Evolutionary conservation across 768 basidiomycete species (phyloP).

Genomic region (Harrya chromipes): DNA sequence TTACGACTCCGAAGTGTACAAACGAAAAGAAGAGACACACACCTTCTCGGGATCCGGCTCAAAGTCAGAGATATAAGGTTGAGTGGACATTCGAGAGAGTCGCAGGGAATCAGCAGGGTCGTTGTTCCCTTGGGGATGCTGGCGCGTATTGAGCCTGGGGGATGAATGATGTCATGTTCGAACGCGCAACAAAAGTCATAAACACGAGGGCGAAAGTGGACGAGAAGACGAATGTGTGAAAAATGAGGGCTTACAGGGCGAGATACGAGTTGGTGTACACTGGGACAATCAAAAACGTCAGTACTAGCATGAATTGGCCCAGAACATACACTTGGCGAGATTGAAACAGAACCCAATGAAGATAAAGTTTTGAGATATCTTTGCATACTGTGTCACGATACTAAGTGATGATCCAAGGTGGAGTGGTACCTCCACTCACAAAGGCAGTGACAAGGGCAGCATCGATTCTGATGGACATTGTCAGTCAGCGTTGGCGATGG

Average conservation of each 20-base stretch:
- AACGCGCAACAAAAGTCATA: neutral
- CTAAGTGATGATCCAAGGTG: neutral
- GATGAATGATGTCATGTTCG: neutral
- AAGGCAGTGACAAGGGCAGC: constrained; percentile 43
- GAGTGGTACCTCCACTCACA: constrained; percentile 18
- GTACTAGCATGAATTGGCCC: neutral
- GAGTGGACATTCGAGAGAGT: constrained; percentile 36
- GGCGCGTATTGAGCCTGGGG: constrained; percentile 45
- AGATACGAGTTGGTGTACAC: constrained; percentile 58
- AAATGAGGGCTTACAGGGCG: constrained; percentile 33
- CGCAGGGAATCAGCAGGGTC: constrained; percentile 39
- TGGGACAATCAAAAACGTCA: constrained; percentile 16
- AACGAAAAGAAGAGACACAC: neutral
- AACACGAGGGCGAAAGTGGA: neutral
- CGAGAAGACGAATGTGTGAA: neutral
- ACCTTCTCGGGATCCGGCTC: constrained; percentile 4
- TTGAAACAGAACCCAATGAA: constrained; percentile 52
- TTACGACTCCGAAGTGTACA: neutral
- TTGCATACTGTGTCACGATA: constrained; percentile 30
- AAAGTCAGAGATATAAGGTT: neutral
- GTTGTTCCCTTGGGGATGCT: constrained; percentile 30
- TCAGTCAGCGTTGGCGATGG: neutral
- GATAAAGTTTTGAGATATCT: constrained; percentile 51
- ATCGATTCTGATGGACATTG: constrained; percentile 36
- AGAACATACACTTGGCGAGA: constrained; percentile 45